Conservation (phyloP, 2,329 filamentous ascomycete species). For the Tetracladium maxilliforme region DNA sequence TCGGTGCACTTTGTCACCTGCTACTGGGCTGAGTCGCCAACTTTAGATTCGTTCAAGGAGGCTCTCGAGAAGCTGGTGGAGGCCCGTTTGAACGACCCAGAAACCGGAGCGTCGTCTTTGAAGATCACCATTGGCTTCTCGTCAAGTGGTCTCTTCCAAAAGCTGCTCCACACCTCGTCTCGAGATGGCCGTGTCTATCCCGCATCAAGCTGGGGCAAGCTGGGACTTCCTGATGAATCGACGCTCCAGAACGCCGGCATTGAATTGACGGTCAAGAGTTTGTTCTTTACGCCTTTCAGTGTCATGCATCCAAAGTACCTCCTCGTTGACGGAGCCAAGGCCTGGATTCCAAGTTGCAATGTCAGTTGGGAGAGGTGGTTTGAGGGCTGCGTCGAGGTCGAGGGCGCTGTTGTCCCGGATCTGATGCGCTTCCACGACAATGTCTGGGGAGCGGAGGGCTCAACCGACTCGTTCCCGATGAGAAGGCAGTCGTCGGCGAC, state of each 20-base stretch:
- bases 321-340: constrained; percentile 50
- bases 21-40: constrained; percentile 61
- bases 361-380: constrained; percentile 84
- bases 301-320: constrained; percentile 85
- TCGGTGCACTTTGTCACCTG: constrained; percentile 70
- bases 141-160: constrained; percentile 56
- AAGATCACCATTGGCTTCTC: constrained; percentile 65
- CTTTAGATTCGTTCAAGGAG: constrained; percentile 38
- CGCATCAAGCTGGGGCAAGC: constrained; percentile 39
- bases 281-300: constrained; percentile 68
- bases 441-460: constrained; percentile 43
- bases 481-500: constrained; percentile 1
- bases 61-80: constrained; percentile 39
- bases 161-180: constrained; percentile 57
- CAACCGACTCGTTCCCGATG: constrained; percentile 4
- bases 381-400: constrained; percentile 57
- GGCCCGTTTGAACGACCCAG: constrained; percentile 15
- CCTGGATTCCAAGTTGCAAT: constrained; percentile 67
- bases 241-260: constrained; percentile 40
- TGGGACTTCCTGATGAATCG: constrained; percentile 47
- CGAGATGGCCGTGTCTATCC: constrained; percentile 46
- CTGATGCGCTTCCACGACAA: constrained; percentile 50
- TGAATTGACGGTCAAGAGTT: constrained; percentile 56
- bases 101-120: constrained; percentile 21
- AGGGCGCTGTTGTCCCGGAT: constrained; percentile 43